Conservation (phyloP, 768 basidiomycete genomes). For the Pleurotus platypus region DNA sequence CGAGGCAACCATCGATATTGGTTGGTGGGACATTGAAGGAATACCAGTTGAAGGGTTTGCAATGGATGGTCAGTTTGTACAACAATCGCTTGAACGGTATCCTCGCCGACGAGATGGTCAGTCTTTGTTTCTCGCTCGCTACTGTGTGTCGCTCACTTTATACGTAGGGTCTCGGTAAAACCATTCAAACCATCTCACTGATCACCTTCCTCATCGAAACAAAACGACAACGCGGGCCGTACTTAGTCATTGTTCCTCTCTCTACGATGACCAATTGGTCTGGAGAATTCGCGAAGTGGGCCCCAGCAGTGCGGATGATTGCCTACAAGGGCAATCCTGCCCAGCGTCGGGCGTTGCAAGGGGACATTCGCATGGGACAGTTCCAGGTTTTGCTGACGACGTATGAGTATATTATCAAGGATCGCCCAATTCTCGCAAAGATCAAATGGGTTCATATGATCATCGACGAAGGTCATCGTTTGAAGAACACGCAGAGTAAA, state of each 20-base stretch:
- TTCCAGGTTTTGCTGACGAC: conserved; percentile 95
- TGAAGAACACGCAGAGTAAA: conserved; percentile 95
- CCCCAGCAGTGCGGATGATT: conserved; percentile 72
- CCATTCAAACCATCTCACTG: conserved; percentile 93
- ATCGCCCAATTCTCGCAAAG: conserved; percentile 85
- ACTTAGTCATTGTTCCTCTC: conserved; percentile 92
- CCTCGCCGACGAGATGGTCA: conserved; percentile 89
- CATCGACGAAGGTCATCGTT: conserved; percentile 95
- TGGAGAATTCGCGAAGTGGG: conserved; percentile 97
- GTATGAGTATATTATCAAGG: conserved; percentile 98
- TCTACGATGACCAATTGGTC: conserved; percentile 98
- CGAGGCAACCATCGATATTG: conserved; percentile 68
- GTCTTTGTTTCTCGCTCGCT: conserved; percentile 14
- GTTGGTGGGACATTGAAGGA: conserved; percentile 90
- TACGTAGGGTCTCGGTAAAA: conserved; percentile 86
- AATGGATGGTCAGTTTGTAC: conserved; percentile 98
- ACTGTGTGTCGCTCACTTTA: conserved; percentile 8
- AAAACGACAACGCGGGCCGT: conserved; percentile 90
- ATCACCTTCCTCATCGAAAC: conserved; percentile 90
- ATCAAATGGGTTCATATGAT: conserved; percentile 98
- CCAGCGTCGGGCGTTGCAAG: conserved; percentile 75
- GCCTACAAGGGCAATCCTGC: conserved; percentile 91
- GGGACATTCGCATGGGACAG: conserved; percentile 70
- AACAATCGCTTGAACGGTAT: conserved; percentile 96
- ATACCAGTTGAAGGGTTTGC: conserved; percentile 91